Evolutionary conservation across 768 basidiomycete genomes (phyloP).

Genomic region (Tulasnella sp.): DNA sequence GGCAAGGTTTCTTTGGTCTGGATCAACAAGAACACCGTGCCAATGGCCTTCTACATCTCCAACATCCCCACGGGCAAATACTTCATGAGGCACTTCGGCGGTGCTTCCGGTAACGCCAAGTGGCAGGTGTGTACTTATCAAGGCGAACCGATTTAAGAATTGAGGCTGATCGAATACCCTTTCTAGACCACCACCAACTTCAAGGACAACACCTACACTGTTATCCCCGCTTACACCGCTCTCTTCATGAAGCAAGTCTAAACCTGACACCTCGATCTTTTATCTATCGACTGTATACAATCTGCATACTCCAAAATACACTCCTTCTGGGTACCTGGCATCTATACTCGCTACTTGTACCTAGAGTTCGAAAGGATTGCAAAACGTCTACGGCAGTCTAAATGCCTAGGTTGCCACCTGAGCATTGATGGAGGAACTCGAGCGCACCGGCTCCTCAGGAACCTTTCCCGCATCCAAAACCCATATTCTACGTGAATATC

Average conservation of each 20-base stretch:
- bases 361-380: too few relatives aligned
- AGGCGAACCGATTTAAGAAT: neutral
- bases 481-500: neutral
- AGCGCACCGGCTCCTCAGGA: too few relatives aligned
- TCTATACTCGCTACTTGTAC: too few relatives aligned
- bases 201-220: slow-evolving; percentile 45
- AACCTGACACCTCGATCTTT: neutral
- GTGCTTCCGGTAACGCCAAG: slow-evolving; percentile 57
- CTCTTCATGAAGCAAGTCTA: slow-evolving; percentile 45
- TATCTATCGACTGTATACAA: neutral
- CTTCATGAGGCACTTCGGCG: slow-evolving; percentile 60
- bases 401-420: too few relatives aligned
- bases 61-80: slow-evolving; percentile 56
- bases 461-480: neutral
- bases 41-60: slow-evolving; percentile 50
- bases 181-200: slow-evolving; percentile 43
- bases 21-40: slow-evolving; percentile 56
- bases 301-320: neutral
- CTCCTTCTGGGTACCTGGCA: neutral
- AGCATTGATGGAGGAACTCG: too few relatives aligned
- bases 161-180: neutral
- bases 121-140: slow-evolving; percentile 46
- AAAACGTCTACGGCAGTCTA: too few relatives aligned
- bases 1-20: slow-evolving; percentile 50
- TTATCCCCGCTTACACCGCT: slow-evolving; percentile 47